Evolutionary conservation across 768 basidiomycete species (phyloP).

Genomic region (Rhizopogon roseolus): DNA sequence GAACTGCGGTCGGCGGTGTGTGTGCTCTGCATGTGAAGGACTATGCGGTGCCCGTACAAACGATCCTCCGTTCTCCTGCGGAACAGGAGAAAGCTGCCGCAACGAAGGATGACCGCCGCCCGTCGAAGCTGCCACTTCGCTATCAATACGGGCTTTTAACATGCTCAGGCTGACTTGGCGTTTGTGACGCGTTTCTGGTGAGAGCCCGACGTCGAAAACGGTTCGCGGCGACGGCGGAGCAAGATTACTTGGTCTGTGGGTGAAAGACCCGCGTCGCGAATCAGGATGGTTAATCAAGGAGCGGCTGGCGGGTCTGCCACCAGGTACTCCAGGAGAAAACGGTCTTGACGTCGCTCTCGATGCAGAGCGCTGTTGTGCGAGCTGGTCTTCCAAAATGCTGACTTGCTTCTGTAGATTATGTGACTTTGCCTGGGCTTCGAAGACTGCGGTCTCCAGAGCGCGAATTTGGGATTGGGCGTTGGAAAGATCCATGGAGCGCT

Average conservation of each 20-base stretch:
- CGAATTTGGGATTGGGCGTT: conserved; percentile 77
- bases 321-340: conserved; percentile 39
- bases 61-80: conserved; percentile 20
- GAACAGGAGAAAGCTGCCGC: conserved; percentile 52
- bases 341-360: conserved; percentile 39
- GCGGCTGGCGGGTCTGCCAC: conserved; percentile 39
- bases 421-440: conserved; percentile 65
- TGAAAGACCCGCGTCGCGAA: conserved; percentile 32
- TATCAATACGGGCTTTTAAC: conserved; percentile 88
- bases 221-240: conserved; percentile 45
- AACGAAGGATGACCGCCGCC: conserved; percentile 42
- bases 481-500: conserved; percentile 78
- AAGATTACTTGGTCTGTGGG: conserved; percentile 23
- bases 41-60: conserved; percentile 19
- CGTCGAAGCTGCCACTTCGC: conserved; percentile 51
- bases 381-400: conserved; percentile 59
- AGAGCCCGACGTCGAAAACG: conserved; percentile 64
- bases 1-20: conserved; percentile 58
- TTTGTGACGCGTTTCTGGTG: conserved; percentile 75
- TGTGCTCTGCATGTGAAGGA: conserved; percentile 21
- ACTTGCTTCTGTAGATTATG: conserved; percentile 70
- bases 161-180: conserved; percentile 81
- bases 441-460: conserved; percentile 65
- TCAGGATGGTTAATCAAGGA: conserved; percentile 32
- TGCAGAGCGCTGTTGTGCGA: conserved; percentile 41